Evolutionary conservation across 257 asterid genomes (phyloP).

Genomic region (Solanum peruvianum): DNA sequence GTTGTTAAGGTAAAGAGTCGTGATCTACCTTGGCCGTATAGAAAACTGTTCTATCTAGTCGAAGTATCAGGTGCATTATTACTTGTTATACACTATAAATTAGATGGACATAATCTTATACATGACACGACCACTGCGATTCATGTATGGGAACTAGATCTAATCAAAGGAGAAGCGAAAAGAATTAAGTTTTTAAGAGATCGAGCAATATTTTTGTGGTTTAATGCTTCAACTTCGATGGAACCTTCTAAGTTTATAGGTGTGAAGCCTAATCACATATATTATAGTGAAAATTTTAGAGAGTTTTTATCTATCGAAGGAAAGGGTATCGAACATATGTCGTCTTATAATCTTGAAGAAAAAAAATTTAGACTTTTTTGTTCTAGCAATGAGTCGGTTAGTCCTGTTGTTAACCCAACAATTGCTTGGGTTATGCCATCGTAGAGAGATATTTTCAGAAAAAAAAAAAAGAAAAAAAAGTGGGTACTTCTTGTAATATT

Average conservation of each 20-base stretch:
- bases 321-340: background rate
- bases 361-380: background rate
- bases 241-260: background rate
- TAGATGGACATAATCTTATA: too few relatives aligned
- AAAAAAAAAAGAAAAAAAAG: background rate
- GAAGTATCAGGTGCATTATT: background rate
- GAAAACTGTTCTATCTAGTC: background rate
- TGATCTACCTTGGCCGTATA: background rate
- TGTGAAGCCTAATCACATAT: background rate
- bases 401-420: background rate
- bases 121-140: background rate
- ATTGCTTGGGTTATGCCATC: background rate
- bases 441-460: background rate
- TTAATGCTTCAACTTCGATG: background rate
- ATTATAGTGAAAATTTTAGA: background rate
- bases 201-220: background rate
- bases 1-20: background rate
- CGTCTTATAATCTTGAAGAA: too few relatives aligned
- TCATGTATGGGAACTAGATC: background rate
- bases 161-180: background rate
- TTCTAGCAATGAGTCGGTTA: background rate
- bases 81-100: background rate
- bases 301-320: background rate
- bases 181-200: background rate
- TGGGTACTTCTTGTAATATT: background rate